Percentiles rank a stretch among this genome's conserved stretches.
Conservation (phyloP, 768 basidiomycete species). For the Psilocybe cyanescens region DNA sequence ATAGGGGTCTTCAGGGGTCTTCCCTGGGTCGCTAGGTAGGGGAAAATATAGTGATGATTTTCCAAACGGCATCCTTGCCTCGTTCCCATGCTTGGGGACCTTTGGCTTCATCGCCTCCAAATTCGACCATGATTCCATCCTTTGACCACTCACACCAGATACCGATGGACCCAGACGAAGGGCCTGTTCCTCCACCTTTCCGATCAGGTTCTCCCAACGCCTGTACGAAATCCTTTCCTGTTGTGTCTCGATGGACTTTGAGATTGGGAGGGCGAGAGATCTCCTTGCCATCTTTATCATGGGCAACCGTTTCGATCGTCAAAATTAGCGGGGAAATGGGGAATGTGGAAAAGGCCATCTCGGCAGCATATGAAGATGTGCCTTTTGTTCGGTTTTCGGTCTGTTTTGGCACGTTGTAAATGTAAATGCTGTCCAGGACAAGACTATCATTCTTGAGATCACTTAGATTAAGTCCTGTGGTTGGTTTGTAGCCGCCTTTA, state of each 20-base stretch:
- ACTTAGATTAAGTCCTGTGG: slow-evolving; percentile 39
- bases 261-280: slow-evolving; percentile 42
- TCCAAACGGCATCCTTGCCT: slow-evolving; percentile 84
- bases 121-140: slow-evolving; percentile 85
- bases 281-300: slow-evolving; percentile 40
- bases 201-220: slow-evolving; percentile 83
- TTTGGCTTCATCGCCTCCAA: slow-evolving; percentile 75
- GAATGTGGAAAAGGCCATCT: slow-evolving; percentile 59
- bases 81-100: slow-evolving; percentile 89
- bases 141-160: slow-evolving; percentile 94
- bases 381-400: slow-evolving; percentile 31
- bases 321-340: slow-evolving; percentile 58
- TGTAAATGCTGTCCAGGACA: slow-evolving; percentile 72
- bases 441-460: slow-evolving; percentile 50
- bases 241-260: slow-evolving; percentile 50
- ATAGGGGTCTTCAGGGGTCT: not conserved
- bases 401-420: slow-evolving; percentile 68
- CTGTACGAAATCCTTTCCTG: slow-evolving; percentile 79
- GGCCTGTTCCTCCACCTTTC: slow-evolving; percentile 90
- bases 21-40: slow-evolving; percentile 6
- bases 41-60: slow-evolving; percentile 67
- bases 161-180: slow-evolving; percentile 81
- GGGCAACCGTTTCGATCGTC: slow-evolving; percentile 33
- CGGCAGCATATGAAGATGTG: slow-evolving; percentile 46
- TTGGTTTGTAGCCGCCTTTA: slow-evolving; percentile 62